These are phyloP conservation scores for Neofusicoccum ribis DNA, from an alignment of 2,329 filamentous ascomycete species.

Conservation along the genomic window DNA sequence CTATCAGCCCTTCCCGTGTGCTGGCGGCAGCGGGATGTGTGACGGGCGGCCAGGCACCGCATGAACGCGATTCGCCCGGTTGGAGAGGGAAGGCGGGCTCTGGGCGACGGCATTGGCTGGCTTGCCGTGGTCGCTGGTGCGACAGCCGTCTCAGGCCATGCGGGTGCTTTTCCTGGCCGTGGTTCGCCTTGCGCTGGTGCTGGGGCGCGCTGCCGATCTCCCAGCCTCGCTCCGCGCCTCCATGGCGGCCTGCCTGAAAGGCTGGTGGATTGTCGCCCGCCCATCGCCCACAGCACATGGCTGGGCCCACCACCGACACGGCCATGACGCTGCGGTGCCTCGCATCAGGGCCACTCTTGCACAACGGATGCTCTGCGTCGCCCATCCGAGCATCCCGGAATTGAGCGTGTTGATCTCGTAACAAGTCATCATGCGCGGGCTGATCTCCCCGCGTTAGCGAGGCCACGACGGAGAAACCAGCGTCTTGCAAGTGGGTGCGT, in stretches of 20 bases:
- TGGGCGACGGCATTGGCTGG: neutral
- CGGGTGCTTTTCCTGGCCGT: neutral
- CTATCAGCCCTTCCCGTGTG: neutral
- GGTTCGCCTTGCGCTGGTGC: neutral
- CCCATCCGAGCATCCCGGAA: constrained; percentile 1
- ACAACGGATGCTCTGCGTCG: neutral
- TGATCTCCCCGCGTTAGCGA: neutral
- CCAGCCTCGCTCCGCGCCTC: neutral
- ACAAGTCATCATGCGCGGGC: neutral
- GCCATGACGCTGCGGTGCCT: constrained; percentile 3
- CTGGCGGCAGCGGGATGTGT: neutral
- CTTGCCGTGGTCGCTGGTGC: neutral
- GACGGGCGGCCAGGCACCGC: neutral
- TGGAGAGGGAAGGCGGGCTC: neutral
- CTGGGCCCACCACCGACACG: neutral
- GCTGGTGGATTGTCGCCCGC: neutral
- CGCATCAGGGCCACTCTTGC: neutral
- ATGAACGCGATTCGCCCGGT: neutral
- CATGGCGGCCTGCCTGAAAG: neutral
- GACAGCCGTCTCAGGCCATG: constrained; percentile 1
- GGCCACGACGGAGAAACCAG: neutral
- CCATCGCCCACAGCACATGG: neutral
- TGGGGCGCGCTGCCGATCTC: neutral
- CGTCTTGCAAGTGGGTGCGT: neutral
- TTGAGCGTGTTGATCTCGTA: constrained; percentile 1